Base-by-base conservation (phyloP, 306 rosid genomes). In the Citrullus mucosospermus region DNA sequence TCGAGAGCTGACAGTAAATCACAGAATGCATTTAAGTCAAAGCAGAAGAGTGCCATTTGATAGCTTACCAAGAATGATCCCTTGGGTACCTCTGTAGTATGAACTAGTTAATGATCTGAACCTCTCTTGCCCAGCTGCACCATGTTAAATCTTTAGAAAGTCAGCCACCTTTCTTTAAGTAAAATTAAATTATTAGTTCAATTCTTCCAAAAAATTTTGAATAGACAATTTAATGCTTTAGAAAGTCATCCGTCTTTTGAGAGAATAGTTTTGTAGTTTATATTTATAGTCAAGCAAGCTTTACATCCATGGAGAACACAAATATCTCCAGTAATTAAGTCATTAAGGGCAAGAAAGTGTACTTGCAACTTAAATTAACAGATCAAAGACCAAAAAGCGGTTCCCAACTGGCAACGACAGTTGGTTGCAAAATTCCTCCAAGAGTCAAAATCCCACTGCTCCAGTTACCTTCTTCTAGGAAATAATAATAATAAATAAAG, bases 81-180 rank as follows among this genome's bases (percentile, higher is more conserved):
- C 98, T 55, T 94, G 98, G 0, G 97, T 94, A 78, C 93, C 96
- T 87, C 98, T 85, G 58, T 94, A 94, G 88, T 92, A 94, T 80
- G 98, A 90, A 77, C 94, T 92, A 53, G 98, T 92, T 77, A 92
- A 84, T 4, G 98, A 89, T 87, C 98, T 87, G 87, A 92, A 94
- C 81, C 96, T 90, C 83, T 94, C 98, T 80, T 94, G 98, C 11
- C 97, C 98, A 82, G 98, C 98, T 94, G 92, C 90, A 90, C 82
- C 28, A 84, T 17, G 86, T 80, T 41, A 68, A 20, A 43, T 68
- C 18, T n/a, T 68, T 13, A 68, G 16, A 41, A 68, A 43, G 75
- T 68, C 75, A 68, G 75, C 75, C 30, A 41, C 53, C 16, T 39
- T 39, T 39, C 6, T 38, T 39, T 67, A 4, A 16, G 3, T 65